phyloP scores from a whole-genome alignment of 352 stramenopile species.

The Phytophthora sojae region DNA sequence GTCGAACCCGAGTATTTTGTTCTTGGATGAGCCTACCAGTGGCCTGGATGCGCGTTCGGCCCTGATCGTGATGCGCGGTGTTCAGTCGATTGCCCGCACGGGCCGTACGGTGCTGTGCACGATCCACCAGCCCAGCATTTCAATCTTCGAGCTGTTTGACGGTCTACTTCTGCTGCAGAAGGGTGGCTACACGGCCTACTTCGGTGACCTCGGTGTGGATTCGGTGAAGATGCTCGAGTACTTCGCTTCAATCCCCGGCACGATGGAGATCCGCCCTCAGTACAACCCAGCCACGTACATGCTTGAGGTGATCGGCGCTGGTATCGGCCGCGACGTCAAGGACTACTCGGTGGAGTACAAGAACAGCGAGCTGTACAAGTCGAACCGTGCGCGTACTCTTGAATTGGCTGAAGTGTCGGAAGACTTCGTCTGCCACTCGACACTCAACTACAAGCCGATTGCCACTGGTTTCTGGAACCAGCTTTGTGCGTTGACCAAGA shows the following conservation, averaged over 20 bases:
- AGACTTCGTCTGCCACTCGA: conserved; percentile 56
- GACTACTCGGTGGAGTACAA: conserved; percentile 8
- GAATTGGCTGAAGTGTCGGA: conserved; percentile 40
- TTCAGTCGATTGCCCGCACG: conserved; percentile 82
- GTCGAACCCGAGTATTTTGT: conserved; percentile 91
- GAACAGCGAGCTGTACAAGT: not conserved
- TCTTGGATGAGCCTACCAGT: conserved; percentile 92
- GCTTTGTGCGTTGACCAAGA: conserved; percentile 30
- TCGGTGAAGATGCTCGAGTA: conserved; percentile 85
- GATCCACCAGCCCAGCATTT: conserved; percentile 65
- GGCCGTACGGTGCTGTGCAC: conserved; percentile 85
- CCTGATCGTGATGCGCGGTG: conserved; percentile 84
- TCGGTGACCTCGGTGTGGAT: conserved; percentile 86
- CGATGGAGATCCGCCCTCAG: conserved; percentile 21
- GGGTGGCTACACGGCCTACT: conserved; percentile 72
- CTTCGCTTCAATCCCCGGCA: conserved; percentile 77
- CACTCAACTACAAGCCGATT: conserved; percentile 54
- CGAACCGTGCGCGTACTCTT: conserved; percentile 16
- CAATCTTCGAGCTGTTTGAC: conserved; percentile 95
- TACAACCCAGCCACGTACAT: conserved; percentile 12
- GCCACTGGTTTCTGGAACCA: conserved; percentile 56
- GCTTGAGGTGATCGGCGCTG: conserved; percentile 6
- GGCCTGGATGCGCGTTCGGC: conserved; percentile 88
- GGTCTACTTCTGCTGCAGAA: conserved; percentile 82
- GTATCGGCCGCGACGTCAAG: conserved; percentile 8